Conservation (phyloP, 768 basidiomycete genomes). For the Russula emetica region DNA sequence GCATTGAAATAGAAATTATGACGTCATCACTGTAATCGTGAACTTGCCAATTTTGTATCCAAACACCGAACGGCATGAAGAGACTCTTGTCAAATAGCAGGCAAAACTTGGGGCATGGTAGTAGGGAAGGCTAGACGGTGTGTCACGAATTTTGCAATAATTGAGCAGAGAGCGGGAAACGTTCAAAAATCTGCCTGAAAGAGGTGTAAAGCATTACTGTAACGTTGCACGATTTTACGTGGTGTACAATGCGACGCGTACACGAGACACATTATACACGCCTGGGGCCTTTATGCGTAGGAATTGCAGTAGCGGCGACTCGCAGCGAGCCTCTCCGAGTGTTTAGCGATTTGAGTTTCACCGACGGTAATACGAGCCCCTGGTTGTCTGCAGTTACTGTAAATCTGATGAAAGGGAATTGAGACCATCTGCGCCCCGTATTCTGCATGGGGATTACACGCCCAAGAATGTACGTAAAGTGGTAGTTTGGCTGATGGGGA, state of each 20-base stretch:
- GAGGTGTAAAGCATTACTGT: too few relatives aligned
- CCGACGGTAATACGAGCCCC: background rate
- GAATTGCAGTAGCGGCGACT: slow-evolving; percentile 27
- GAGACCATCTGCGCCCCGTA: background rate
- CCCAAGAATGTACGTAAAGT: background rate
- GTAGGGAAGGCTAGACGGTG: too few relatives aligned
- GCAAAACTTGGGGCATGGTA: too few relatives aligned
- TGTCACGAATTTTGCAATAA: too few relatives aligned
- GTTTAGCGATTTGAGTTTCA: slow-evolving; percentile 40
- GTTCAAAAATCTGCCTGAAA: slow-evolving; percentile 24
- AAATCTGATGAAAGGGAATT: background rate
- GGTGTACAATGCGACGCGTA: slow-evolving; percentile 36
- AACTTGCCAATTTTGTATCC: too few relatives aligned
- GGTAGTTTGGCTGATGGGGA: too few relatives aligned
- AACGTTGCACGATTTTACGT: too few relatives aligned
- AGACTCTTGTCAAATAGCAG: too few relatives aligned
- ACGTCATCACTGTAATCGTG: background rate
- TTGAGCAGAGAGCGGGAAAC: too few relatives aligned
- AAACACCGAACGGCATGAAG: too few relatives aligned
- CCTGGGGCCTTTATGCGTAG: slow-evolving; percentile 36
- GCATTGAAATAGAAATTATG: background rate
- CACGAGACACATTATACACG: slow-evolving; percentile 34
- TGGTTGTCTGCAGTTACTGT: background rate
- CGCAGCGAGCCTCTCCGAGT: slow-evolving; percentile 51
- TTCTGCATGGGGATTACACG: background rate